These are phyloP conservation scores for Cyberlindnera misumaiensis DNA, from an alignment of 805 yeast species.

Conservation along the genomic window DNA sequence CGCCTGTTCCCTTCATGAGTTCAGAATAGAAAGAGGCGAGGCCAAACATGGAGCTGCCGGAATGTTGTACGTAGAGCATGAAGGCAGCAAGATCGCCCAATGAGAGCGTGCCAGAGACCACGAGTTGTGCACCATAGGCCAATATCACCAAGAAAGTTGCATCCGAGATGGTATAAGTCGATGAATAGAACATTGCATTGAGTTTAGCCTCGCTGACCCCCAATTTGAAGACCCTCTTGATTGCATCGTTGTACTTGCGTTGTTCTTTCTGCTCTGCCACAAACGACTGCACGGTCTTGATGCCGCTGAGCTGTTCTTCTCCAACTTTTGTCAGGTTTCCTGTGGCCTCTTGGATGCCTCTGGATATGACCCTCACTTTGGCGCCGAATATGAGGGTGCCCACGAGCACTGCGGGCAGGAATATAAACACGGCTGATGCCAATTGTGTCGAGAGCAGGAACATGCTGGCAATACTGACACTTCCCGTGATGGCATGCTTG, in stretches of 20 bases:
- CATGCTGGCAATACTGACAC: conserved; percentile 89
- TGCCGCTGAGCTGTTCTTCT: conserved; percentile 85
- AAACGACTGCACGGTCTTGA: conserved; percentile 86
- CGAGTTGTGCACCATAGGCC: conserved; percentile 77
- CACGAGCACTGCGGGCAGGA: conserved; percentile 75
- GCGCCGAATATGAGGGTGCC: conserved; percentile 82
- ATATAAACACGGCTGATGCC: conserved; percentile 69
- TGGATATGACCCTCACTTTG: conserved; percentile 66
- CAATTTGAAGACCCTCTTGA: conserved; percentile 54
- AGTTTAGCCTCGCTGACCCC: conserved; percentile 77
- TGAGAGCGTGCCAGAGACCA: conserved; percentile 64
- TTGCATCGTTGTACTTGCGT: conserved; percentile 65
- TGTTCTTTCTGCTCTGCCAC: conserved; percentile 83
- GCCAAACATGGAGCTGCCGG: conserved; percentile 87
- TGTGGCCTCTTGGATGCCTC: conserved; percentile 75
- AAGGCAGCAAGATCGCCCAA: conserved; percentile 91
- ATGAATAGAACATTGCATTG: conserved; percentile 70
- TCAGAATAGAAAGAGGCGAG: conserved; percentile 92
- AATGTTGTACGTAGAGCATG: conserved; percentile 91
- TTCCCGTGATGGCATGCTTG: conserved; percentile 73
- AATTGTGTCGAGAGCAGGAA: conserved; percentile 73
- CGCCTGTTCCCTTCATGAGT: conserved; percentile 96
- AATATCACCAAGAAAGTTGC: conserved; percentile 67
- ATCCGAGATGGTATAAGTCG: conserved; percentile 84
- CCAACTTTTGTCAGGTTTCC: conserved; percentile 85